phyloP scores from a whole-genome alignment of 176 grass and related monocot species.

The Thinopyrum elongatum region DNA sequence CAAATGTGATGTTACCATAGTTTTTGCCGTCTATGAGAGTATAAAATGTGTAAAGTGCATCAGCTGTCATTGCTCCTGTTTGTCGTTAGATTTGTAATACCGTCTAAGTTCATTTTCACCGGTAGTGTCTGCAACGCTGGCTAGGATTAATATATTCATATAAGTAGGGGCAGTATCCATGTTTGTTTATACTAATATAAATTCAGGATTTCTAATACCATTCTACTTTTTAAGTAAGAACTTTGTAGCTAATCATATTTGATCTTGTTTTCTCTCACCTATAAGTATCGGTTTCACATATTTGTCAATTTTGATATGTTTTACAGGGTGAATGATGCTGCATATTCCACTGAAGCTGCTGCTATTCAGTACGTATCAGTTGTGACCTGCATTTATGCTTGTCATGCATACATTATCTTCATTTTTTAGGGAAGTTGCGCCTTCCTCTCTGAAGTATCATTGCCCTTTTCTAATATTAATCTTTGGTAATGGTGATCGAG shows the following conservation, averaged over 20 bases:
- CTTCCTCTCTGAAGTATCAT: not conserved
- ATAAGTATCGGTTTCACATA: not conserved
- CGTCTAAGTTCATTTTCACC: too few species aligned
- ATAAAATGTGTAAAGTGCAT: too few species aligned
- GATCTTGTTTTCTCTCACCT: not conserved
- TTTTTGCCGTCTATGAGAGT: too few species aligned
- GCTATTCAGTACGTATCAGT: constrained; percentile 56
- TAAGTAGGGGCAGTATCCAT: too few species aligned
- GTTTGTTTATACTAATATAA: not conserved
- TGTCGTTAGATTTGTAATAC: too few species aligned
- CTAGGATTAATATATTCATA: too few species aligned
- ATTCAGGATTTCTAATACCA: not conserved
- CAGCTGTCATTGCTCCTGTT: too few species aligned
- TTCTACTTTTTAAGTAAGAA: not conserved
- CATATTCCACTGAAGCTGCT: constrained; percentile 75
- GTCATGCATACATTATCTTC: not conserved
- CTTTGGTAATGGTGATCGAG: too few species aligned
- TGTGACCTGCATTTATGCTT: not conserved
- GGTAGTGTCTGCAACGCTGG: too few species aligned
- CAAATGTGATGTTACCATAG: too few species aligned
- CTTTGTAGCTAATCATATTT: not conserved
- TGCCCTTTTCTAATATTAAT: not conserved
- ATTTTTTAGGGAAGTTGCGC: not conserved
- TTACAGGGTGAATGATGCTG: constrained; percentile 71
- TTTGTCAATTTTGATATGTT: constrained; percentile 21